Conservation (phyloP, 2,329 filamentous ascomycete genomes). For the Nigrograna mackinnonii region DNA sequence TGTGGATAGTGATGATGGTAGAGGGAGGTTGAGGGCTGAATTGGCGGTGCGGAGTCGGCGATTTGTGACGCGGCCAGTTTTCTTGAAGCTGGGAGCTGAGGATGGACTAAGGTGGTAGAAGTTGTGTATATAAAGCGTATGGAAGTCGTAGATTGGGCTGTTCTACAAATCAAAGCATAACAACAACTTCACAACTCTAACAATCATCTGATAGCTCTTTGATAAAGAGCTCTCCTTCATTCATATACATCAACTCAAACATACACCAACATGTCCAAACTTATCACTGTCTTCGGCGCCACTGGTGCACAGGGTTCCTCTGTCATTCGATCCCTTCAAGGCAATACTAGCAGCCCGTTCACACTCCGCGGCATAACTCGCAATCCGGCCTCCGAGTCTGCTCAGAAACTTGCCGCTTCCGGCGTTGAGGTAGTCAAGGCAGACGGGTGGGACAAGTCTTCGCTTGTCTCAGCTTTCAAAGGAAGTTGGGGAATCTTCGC, state of each 20-base stretch:
- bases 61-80: no score
- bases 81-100: no score
- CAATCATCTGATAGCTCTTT: no score
- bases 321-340: constrained; percentile 39
- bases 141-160: no score
- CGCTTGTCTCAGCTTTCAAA: constrained; percentile 21
- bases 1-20: no score
- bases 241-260: constrained; percentile 1
- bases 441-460: constrained; percentile 22
- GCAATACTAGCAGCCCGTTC: constrained; percentile 31
- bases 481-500: constrained; percentile 23
- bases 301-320: constrained; percentile 49
- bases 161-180: no score
- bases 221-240: no score
- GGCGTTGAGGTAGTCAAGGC: constrained; percentile 19
- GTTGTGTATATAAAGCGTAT: no score
- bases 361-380: constrained; percentile 62
- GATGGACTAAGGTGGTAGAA: no score
- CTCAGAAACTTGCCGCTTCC: constrained; percentile 46
- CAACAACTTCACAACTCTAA: no score
- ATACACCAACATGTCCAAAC: constrained; percentile 10
- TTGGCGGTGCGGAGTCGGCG: no score
- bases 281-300: constrained; percentile 42
- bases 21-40: no score
- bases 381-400: constrained; percentile 51